Conservation (phyloP, 352 stramenopile species). For the Pseudoperonospora humuli region DNA sequence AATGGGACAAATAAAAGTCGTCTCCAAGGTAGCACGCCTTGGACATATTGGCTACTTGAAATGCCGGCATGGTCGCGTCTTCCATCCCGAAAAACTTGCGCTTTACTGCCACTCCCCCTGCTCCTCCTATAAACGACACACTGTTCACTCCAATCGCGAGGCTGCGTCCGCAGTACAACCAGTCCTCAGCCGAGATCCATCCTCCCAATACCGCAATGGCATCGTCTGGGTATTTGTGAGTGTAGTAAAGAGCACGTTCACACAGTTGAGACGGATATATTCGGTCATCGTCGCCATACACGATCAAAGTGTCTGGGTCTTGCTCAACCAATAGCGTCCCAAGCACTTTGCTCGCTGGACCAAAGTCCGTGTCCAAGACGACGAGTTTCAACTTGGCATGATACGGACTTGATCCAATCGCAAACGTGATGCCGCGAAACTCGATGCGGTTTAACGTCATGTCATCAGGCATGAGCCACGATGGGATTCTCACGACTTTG, state of each 20-base stretch:
- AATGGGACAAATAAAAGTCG: conserved; percentile 47
- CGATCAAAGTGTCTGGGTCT: conserved; percentile 50
- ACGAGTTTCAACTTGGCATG: conserved; percentile 29
- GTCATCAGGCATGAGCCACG: conserved; percentile 26
- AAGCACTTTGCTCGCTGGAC: conserved; percentile 44
- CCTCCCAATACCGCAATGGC: conserved; percentile 41
- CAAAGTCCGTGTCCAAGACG: conserved; percentile 45
- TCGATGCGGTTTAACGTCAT: conserved; percentile 12
- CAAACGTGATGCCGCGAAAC: conserved; percentile 30
- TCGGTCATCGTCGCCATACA: conserved; percentile 49
- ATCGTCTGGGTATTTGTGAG: conserved; percentile 37
- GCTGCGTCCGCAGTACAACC: conserved; percentile 44
- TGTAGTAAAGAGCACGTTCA: conserved; percentile 36
- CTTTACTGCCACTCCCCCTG: conserved; percentile 36
- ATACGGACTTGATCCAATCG: conserved; percentile 26
- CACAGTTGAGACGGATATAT: conserved; percentile 32
- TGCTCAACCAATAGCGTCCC: conserved; percentile 42
- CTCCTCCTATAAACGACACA: conserved; percentile 50
- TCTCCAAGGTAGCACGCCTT: conserved; percentile 44
- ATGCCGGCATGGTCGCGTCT: conserved; percentile 25
- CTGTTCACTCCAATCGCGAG: conserved; percentile 40
- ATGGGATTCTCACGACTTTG: conserved; percentile 29
- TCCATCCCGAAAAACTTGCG: conserved; percentile 40
- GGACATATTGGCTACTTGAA: conserved; percentile 35
- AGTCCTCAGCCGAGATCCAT: conserved; percentile 42